These are phyloP conservation scores for Phyllosticta citrichinensis DNA, from an alignment of 2,329 filamentous ascomycete species.

Conservation along the genomic window DNA sequence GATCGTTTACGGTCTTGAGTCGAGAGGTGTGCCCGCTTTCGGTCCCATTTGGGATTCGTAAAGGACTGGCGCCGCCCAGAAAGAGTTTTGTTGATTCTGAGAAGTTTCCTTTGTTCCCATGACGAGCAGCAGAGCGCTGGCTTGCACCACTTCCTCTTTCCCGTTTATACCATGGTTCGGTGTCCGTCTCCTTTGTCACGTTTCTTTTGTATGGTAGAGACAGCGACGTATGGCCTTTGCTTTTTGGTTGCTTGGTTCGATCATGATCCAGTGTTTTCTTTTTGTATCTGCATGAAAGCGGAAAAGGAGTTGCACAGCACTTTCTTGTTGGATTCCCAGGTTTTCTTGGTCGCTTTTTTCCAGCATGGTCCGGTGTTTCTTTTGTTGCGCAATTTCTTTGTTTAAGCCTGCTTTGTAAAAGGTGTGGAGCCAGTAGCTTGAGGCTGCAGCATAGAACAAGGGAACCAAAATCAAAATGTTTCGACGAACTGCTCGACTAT, in stretches of 20 bases:
- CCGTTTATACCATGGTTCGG: not conserved
- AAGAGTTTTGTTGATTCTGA: conserved; percentile 7
- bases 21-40: conserved; percentile 55
- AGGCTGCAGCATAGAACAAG: not conserved
- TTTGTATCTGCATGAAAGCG: not conserved
- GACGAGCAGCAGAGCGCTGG: not conserved
- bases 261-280: not conserved
- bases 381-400: not conserved
- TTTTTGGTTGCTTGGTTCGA: not conserved
- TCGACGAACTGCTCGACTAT: not conserved
- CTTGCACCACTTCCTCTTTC: not conserved
- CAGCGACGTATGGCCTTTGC: not conserved
- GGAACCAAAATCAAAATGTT: not conserved
- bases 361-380: not conserved
- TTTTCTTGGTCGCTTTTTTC: not conserved
- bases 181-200: not conserved
- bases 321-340: no score
- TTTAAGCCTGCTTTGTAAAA: not conserved
- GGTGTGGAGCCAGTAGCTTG: not conserved
- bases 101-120: not conserved
- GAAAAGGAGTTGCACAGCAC: no score
- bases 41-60: conserved; percentile 66
- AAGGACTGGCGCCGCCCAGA: conserved; percentile 10
- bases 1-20: conserved; percentile 60
- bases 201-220: not conserved